Evolutionary conservation across 768 basidiomycete genomes (phyloP).

Genomic region (Tricholoma sp.): DNA sequence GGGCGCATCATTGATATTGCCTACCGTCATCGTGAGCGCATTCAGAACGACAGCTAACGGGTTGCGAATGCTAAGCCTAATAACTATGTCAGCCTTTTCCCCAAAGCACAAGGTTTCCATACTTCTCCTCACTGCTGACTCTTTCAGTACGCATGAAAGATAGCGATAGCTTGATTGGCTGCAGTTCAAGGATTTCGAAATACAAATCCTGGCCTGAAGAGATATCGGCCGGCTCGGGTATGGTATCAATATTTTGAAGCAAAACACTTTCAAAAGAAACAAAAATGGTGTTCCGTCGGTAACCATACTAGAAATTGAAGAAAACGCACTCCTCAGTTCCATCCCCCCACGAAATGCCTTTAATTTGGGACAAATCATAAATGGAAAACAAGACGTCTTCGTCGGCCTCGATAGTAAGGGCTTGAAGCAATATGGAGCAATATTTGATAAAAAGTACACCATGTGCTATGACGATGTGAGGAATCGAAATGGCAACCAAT

Average conservation of each 20-base stretch:
- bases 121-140: slow-evolving; percentile 93
- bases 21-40: slow-evolving; percentile 93
- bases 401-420: slow-evolving; percentile 93
- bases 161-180: slow-evolving; percentile 86
- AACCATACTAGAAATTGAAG: neutral
- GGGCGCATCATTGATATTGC: slow-evolving; percentile 94
- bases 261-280: slow-evolving; percentile 47
- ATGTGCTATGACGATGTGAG: slow-evolving; percentile 55
- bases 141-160: slow-evolving; percentile 98
- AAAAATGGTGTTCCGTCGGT: slow-evolving; percentile 1
- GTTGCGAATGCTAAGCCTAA: slow-evolving; percentile 73
- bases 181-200: slow-evolving; percentile 92
- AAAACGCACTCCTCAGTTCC: slow-evolving; percentile 63
- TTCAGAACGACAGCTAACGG: slow-evolving; percentile 92
- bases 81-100: neutral
- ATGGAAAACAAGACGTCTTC: slow-evolving; percentile 93
- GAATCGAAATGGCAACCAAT: neutral
- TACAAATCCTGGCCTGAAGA: slow-evolving; percentile 76
- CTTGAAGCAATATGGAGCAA: slow-evolving; percentile 89
- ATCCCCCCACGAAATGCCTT: slow-evolving; percentile 87
- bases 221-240: slow-evolving; percentile 67
- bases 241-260: slow-evolving; percentile 61
- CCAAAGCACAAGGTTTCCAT: slow-evolving; percentile 18
- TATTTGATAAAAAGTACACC: slow-evolving; percentile 99
- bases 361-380: slow-evolving; percentile 87